Evolutionary conservation across 768 basidiomycete genomes (phyloP).

Genomic region (Mycena filopes): DNA sequence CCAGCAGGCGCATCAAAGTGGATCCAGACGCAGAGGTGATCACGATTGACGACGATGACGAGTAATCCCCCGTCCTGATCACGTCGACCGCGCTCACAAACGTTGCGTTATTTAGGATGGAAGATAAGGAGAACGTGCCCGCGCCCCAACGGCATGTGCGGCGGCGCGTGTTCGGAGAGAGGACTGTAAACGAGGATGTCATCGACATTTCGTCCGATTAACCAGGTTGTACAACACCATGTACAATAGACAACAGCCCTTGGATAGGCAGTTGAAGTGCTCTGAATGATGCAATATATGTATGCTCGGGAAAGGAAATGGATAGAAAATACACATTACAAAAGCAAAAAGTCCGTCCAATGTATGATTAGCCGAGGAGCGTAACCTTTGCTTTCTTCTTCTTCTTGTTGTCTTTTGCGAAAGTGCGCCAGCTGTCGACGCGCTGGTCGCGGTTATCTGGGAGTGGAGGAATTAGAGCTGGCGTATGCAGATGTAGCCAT

Average conservation of each 20-base stretch:
- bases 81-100: too few species aligned
- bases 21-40: conserved; percentile 29
- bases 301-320: conserved; percentile 23
- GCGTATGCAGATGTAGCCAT: not conserved
- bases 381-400: conserved; percentile 82
- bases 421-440: conserved; percentile 86
- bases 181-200: conserved; percentile 50
- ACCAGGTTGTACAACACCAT: conserved; percentile 29
- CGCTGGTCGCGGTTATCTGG: conserved; percentile 81
- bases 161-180: conserved; percentile 44
- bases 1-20: conserved; percentile 37
- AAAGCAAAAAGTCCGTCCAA: conserved; percentile 16
- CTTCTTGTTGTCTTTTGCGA: conserved; percentile 66
- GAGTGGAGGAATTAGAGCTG: not conserved
- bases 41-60: conserved; percentile 36
- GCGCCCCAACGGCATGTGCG: conserved; percentile 62
- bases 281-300: conserved; percentile 36
- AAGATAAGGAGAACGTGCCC: conserved; percentile 73
- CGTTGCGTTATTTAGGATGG: too few species aligned
- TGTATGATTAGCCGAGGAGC: conserved; percentile 66
- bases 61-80: too few species aligned
- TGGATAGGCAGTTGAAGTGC: conserved; percentile 29
- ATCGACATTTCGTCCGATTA: conserved; percentile 63
- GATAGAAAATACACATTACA: conserved; percentile 37
- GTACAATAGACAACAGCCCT: conserved; percentile 19